Evolutionary conservation across 2,329 filamentous ascomycete species (phyloP).

Genomic region (Thermoascus crustaceus): DNA sequence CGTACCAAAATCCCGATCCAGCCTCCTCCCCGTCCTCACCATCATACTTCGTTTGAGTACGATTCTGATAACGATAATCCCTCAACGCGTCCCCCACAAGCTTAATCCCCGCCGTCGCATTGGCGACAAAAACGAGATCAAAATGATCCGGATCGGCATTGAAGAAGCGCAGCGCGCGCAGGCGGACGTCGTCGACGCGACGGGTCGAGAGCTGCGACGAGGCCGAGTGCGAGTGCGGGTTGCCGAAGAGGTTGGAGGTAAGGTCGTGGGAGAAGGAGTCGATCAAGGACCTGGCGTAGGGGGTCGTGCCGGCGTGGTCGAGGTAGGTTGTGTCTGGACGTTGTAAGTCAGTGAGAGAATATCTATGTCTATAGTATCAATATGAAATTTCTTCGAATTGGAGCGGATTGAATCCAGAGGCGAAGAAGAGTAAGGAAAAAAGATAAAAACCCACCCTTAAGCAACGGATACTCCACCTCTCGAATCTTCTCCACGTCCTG

Average conservation of each 20-base stretch:
- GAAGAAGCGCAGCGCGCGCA: conserved; percentile 66
- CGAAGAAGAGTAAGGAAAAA: neutral
- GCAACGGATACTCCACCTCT: conserved; percentile 39
- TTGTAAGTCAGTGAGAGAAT: no score
- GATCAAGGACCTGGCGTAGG: conserved; percentile 71
- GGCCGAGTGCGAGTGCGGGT: conserved; percentile 79
- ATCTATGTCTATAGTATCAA: no score
- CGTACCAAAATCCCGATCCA: conserved; percentile 64
- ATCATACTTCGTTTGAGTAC: no score
- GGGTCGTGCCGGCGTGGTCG: conserved; percentile 90
- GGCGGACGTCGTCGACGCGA: conserved; percentile 66
- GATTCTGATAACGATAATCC: no score
- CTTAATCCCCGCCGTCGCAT: conserved; percentile 86
- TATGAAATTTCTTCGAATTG: no score
- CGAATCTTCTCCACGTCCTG: conserved; percentile 42
- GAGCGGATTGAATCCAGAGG: no score
- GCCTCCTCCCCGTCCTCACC: no score
- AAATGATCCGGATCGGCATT: conserved; percentile 73
- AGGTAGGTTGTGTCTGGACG: conserved; percentile 74
- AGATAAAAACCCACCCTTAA: conserved; percentile 24
- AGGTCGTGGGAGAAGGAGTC: conserved; percentile 73
- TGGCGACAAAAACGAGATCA: conserved; percentile 84
- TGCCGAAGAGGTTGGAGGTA: conserved; percentile 71
- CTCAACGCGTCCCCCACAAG: conserved; percentile 72
- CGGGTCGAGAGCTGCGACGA: conserved; percentile 70